phyloP scores from a whole-genome alignment of 2,329 filamentous ascomycete genomes.

The Pyrenophora seminiperda region DNA sequence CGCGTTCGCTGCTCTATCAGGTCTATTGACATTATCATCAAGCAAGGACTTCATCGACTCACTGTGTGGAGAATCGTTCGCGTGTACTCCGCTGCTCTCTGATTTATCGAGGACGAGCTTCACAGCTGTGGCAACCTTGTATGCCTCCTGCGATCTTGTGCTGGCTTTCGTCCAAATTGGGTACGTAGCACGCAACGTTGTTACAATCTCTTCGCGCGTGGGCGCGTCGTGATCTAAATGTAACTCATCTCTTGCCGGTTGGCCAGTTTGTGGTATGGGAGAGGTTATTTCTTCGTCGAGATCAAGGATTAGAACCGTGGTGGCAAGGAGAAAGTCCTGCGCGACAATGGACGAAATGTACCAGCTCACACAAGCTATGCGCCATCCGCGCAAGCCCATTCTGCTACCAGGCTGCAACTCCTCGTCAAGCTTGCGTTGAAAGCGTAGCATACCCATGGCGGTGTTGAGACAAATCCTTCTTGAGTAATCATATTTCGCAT shows the following conservation, averaged over 20 bases:
- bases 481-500: slow-evolving; percentile 49
- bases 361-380: slow-evolving; percentile 51
- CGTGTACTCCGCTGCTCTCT: slow-evolving; percentile 1
- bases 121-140: slow-evolving; percentile 37
- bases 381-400: slow-evolving; percentile 28
- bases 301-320: slow-evolving; percentile 55
- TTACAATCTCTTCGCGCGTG: slow-evolving; percentile 31
- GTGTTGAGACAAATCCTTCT: slow-evolving; percentile 53
- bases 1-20: slow-evolving; percentile 2
- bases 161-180: slow-evolving; percentile 34
- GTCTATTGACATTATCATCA: not conserved
- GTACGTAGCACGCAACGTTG: slow-evolving; percentile 28
- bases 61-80: slow-evolving; percentile 10
- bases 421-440: slow-evolving; percentile 52
- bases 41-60: not conserved
- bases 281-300: slow-evolving; percentile 38
- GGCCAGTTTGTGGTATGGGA: slow-evolving; percentile 15
- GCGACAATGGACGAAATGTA: slow-evolving; percentile 52
- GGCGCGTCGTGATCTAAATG: slow-evolving; percentile 30
- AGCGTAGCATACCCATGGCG: slow-evolving; percentile 51
- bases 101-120: slow-evolving; percentile 36
- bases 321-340: slow-evolving; percentile 56
- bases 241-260: slow-evolving; percentile 11
- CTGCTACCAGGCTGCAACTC: slow-evolving; percentile 50
- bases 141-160: slow-evolving; percentile 38